Base-by-base conservation (phyloP, 2,329 filamentous ascomycete genomes). In the Tolypocladium ophioglossoides region DNA sequence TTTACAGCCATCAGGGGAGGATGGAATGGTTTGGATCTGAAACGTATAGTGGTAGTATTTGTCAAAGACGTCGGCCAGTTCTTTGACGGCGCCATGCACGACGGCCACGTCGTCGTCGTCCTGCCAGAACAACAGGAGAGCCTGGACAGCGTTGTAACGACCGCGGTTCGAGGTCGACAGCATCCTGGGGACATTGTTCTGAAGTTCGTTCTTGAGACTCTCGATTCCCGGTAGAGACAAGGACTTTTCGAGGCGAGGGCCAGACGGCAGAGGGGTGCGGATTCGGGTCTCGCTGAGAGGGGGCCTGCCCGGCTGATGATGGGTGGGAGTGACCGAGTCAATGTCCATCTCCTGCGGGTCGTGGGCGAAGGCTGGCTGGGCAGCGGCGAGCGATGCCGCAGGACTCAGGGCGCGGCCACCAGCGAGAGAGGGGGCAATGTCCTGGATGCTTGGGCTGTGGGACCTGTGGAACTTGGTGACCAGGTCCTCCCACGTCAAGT, bases 401-500 rank as follows among this genome's bases (percentile, higher is more conserved):
- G 77, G 75, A 60, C 77, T 80, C 56, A 79, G 68, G 18, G 72
- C 73, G 37, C 72, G 70, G 55, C 69, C 74, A 51, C 68, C 66
- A 37, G 72, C 64, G 20, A 70, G 58, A 22, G 69, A 68, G 35
- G 74, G 72, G 34, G 73, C 71, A 47, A 79, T 74, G 27, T 80
- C 77, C 55, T 76, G 76, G 49, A 78, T 69, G 32, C 66, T 68
- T 35, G 78, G 77, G 59, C 78, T 81, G 54, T 77, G 73, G 41
- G 76, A 74, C 55, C 75, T 73, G 66, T 73, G 69, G 54, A 79
- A 82, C 60, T 80, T 82, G 61, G 69, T 71, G 49, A 77, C 71
- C 18, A 79, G 76, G 57, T 82, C 78, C 63, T 82, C 78, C 79
- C 79, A 83, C 12, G 77, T 80, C 78, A 82, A 78, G 59, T 77